These are phyloP conservation scores for Hygrophila difformis DNA, from an alignment of 257 asterid species.

Conservation along the genomic window DNA sequence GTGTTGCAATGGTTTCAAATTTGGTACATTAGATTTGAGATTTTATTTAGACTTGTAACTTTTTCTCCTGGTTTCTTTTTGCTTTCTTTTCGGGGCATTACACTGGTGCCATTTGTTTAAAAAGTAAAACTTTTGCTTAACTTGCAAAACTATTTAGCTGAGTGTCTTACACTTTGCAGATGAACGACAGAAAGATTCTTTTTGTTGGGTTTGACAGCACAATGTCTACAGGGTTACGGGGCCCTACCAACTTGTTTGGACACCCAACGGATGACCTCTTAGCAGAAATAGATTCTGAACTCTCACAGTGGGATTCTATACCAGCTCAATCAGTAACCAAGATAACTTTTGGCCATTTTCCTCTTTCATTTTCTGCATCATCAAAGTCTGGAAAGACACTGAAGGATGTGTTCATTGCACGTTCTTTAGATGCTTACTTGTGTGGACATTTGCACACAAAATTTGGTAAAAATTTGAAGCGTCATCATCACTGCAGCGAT, in stretches of 20 bases:
- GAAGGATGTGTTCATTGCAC: constrained; percentile 38
- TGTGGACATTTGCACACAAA: constrained; percentile 88
- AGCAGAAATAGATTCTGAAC: constrained; percentile 51
- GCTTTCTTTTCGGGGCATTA: too few species aligned
- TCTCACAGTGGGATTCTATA: constrained; percentile 58
- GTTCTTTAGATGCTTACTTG: constrained; percentile 57
- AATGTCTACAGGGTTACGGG: constrained; percentile 60
- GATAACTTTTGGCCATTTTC: constrained; percentile 84
- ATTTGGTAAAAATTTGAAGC: constrained; percentile 76
- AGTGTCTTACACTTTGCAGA: constrained; percentile 39
- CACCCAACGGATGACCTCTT: constrained; percentile 86
- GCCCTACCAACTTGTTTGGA: constrained; percentile 95
- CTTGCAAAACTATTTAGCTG: too few species aligned
- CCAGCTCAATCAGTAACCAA: constrained; percentile 43
- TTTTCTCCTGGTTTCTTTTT: constrained; percentile 1
- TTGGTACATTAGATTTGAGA: too few species aligned
- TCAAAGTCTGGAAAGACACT: constrained; percentile 69
- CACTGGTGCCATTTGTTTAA: too few species aligned
- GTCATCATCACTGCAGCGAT: constrained; percentile 46
- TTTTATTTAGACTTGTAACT: neutral
- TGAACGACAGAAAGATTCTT: constrained; percentile 54
- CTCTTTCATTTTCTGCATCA: constrained; percentile 80
- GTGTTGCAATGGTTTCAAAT: neutral
- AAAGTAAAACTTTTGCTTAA: too few species aligned
- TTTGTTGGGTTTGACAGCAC: constrained; percentile 91